These are phyloP conservation scores for Phialophora chinensis DNA, from an alignment of 2,329 filamentous ascomycete species.

Conservation along the genomic window DNA sequence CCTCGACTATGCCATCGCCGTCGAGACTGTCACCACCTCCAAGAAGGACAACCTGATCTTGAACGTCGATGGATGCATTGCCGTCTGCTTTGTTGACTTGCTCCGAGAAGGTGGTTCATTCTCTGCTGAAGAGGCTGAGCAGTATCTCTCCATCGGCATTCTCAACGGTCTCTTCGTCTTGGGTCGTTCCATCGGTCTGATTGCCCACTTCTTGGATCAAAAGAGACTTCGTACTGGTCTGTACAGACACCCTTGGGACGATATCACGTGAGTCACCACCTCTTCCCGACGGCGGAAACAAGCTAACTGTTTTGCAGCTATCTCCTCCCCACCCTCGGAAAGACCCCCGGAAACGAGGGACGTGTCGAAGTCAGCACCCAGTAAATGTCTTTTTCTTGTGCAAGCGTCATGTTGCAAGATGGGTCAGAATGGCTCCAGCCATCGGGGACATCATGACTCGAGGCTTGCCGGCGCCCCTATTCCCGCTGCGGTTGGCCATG, in stretches of 20 bases:
- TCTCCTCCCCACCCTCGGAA: constrained; percentile 78
- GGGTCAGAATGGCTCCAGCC: constrained; percentile 1
- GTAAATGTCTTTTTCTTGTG: constrained; percentile 2
- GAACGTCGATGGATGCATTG: constrained; percentile 76
- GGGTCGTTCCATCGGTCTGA: constrained; percentile 95
- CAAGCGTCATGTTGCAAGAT: constrained; percentile 2
- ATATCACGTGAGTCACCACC: constrained; percentile 69
- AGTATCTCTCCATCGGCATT: constrained; percentile 99
- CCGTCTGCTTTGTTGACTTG: constrained; percentile 95
- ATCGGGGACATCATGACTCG: neutral
- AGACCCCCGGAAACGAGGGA: constrained; percentile 76
- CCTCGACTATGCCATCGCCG: constrained; percentile 96
- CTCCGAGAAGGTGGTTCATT: constrained; percentile 98
- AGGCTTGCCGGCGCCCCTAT: neutral
- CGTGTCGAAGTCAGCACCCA: constrained; percentile 76
- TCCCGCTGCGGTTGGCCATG: neutral
- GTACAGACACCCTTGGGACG: constrained; percentile 99
- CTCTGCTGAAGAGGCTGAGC: constrained; percentile 93
- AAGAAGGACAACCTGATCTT: constrained; percentile 99
- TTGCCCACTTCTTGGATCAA: constrained; percentile 99
- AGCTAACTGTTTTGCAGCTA: neutral
- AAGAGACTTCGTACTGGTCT: constrained; percentile 98
- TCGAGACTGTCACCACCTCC: constrained; percentile 96
- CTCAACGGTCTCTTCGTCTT: constrained; percentile 99
- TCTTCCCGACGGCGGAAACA: neutral